Conservation (phyloP, 371 early-diverging fungal species). For the Furculomyces boomerangus region DNA sequence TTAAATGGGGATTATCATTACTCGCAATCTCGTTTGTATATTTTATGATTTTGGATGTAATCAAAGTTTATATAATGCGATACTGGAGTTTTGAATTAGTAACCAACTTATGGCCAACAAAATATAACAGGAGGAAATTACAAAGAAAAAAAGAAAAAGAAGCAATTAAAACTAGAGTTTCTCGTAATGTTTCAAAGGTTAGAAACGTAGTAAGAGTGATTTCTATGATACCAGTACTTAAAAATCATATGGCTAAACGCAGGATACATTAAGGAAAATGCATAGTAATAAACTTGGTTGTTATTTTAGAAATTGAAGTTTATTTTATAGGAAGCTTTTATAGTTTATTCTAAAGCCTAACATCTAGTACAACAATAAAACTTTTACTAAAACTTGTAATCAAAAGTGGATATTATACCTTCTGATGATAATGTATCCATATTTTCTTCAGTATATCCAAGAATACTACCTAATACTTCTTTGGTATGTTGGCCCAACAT, state of each 20-base stretch:
- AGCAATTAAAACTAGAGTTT: constrained; percentile 20
- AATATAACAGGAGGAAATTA: constrained; percentile 35
- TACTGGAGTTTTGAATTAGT: constrained; percentile 59
- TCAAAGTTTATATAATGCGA: constrained; percentile 65
- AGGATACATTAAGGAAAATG: too few species aligned
- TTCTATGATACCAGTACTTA: too few species aligned
- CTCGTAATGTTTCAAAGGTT: constrained; percentile 15
- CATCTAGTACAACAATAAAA: too few species aligned
- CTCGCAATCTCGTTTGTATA: constrained; percentile 46
- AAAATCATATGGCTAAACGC: too few species aligned
- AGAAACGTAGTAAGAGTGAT: too few species aligned
- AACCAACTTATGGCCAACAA: constrained; percentile 47
- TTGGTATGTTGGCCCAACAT: constrained; percentile 72
- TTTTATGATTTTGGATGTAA: constrained; percentile 59
- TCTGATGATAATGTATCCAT: constrained; percentile 14
- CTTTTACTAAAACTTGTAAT: constrained; percentile 6
- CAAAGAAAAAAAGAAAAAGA: constrained; percentile 25
- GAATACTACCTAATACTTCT: constrained; percentile 38
- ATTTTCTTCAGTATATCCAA: constrained; percentile 32
- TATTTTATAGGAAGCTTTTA: too few species aligned
- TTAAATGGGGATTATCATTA: constrained; percentile 37
- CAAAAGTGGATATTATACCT: constrained; percentile 10
- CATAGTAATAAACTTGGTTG: too few species aligned
- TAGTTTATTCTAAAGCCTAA: too few species aligned
- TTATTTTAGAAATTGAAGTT: too few species aligned